Conservation (phyloP, 306 rosid species). For the Hippophae tibetana region DNA sequence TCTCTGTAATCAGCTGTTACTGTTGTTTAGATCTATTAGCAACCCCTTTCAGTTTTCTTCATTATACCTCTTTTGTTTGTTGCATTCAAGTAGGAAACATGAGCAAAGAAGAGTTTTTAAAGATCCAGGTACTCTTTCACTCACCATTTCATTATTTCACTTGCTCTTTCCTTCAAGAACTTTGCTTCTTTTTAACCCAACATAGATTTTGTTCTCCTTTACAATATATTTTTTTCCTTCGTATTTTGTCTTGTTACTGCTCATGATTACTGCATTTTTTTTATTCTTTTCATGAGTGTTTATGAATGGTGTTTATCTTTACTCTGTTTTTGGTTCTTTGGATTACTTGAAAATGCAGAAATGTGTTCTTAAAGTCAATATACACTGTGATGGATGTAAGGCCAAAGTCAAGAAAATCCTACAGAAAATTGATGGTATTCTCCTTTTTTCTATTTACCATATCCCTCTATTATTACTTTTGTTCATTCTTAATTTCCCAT, state of each 20-base stretch:
- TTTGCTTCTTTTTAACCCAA: conserved; percentile 13
- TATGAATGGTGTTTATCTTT: conserved; percentile 18
- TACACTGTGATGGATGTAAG: conserved; percentile 96
- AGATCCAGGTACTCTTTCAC: conserved; percentile 67
- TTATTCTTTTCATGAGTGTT: not conserved
- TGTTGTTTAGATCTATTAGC: not conserved
- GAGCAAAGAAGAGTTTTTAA: conserved; percentile 84
- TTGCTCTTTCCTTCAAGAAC: conserved; percentile 1
- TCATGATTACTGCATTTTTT: not conserved
- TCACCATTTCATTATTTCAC: conserved; percentile 2
- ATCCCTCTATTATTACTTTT: not conserved
- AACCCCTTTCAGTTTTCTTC: conserved; percentile 11
- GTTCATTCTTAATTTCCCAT: not conserved
- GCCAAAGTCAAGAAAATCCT: conserved; percentile 89
- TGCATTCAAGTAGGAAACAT: conserved; percentile 32
- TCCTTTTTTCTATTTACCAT: not conserved
- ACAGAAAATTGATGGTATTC: conserved; percentile 81
- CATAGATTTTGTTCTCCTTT: not conserved
- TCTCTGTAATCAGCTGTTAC: too few species aligned
- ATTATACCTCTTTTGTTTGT: conserved; percentile 22
- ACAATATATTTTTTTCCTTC: not conserved
- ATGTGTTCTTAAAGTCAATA: conserved; percentile 90
- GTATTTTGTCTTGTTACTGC: not conserved
- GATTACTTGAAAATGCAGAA: conserved; percentile 58
- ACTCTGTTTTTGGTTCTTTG: conserved; percentile 24